Base-by-base conservation (phyloP, 495 filamentous ascomycete species). In the Penicillium steckii region DNA sequence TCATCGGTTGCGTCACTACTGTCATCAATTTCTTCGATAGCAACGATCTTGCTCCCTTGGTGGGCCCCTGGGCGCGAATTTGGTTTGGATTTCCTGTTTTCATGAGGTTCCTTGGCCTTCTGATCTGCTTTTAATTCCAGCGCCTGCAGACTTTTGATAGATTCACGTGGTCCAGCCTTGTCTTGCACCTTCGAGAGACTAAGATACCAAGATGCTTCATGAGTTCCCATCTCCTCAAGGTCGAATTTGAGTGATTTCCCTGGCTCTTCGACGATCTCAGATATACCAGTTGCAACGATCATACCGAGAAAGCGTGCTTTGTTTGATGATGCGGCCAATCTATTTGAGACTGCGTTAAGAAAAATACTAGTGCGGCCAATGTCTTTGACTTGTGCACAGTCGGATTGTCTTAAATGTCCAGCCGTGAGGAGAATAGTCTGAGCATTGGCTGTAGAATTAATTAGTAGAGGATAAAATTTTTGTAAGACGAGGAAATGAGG, bases 271-370 rank as follows among this genome's bases (percentile, higher is more conserved):
- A 94, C 82, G 1, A 99, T 77, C 17, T 80, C 74, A 0, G 91
- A 96, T 12, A 97, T 80, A 0, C 85, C 82, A 43, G 87, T 91
- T 2, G 88, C 94, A 38, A 96, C 83, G 4, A 89, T 74, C 88
- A 99, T 96, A 0, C 94, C 95, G 3, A 99, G 76, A 48, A 92
- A 88, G 3, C 94, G 82, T 45, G 89, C 85, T 48, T 84, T 79
- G 12, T 75, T 74, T 41, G 92, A 90, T 18, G 89, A 82, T 22
- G 88, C 79, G 9, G 81, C 81, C n/a, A 99, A 74, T 33, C 92
- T 82, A 59, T 96, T 97, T 0, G 94, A 96, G 23, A 97, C 82
- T 23, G 83, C 80, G 55, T 80, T 88, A 5, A 93, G 74, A 67
- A 91, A 94, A 2, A 70, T 47, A 23, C 87, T 81, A 12, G 91